phyloP scores from a whole-genome alignment of 225 moss, liverwort and hornwort species.

The Sphagnum contortum region DNA sequence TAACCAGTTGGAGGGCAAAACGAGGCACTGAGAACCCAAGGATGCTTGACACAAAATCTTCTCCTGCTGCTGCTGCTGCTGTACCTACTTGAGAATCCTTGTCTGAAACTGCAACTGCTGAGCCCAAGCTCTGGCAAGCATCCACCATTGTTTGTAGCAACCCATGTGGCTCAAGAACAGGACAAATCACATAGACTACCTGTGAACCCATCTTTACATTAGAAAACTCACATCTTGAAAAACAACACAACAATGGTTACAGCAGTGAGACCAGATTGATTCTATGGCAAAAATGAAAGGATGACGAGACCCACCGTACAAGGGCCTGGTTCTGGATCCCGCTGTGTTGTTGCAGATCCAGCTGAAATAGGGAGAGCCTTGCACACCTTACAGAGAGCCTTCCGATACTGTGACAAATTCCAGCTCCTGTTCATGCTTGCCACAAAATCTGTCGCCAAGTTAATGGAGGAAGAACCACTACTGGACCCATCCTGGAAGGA shows the following conservation, averaged over 20 bases:
- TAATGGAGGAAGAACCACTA: conserved; percentile 36
- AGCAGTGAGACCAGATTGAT: too few species aligned
- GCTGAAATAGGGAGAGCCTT: conserved; percentile 49
- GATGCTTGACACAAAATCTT: conserved; percentile 37
- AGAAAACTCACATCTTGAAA: background rate
- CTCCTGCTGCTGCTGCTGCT: conserved; percentile 32
- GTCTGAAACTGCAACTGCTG: conserved; percentile 46
- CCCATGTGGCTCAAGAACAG: conserved; percentile 87
- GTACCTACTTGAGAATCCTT: conserved; percentile 23
- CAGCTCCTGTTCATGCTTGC: conserved; percentile 70
- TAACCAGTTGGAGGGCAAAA: conserved; percentile 76
- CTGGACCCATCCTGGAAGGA: conserved; percentile 14
- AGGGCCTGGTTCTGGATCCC: conserved; percentile 89
- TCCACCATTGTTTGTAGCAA: conserved; percentile 71
- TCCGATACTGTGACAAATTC: conserved; percentile 75
- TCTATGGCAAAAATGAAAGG: too few species aligned
- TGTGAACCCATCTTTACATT: conserved; percentile 14
- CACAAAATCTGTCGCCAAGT: conserved; percentile 67
- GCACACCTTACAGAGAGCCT: conserved; percentile 67
- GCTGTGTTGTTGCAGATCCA: conserved; percentile 47
- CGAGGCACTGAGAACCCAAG: conserved; percentile 80
- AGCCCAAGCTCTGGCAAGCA: conserved; percentile 79
- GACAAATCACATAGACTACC: conserved; percentile 93
- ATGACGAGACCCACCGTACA: conserved; percentile 52
- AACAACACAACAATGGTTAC: background rate